Percentiles rank a stretch among this genome's conserved stretches.
Evolutionary conservation across 768 basidiomycete species (phyloP).

Genomic region (Pholiota molesta): DNA sequence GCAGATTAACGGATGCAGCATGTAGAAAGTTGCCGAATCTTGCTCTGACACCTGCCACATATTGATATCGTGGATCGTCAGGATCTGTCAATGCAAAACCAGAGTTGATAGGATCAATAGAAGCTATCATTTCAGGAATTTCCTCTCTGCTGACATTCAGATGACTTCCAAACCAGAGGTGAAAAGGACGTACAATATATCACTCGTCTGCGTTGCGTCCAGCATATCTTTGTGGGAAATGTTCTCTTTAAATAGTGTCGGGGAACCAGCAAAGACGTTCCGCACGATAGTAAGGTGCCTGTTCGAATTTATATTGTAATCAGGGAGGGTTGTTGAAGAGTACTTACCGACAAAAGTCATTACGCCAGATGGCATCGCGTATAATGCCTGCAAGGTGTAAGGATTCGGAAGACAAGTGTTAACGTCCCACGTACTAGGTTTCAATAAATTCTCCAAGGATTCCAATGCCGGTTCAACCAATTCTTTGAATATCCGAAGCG

Average conservation of each 20-base stretch:
- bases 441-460: conserved; percentile 58
- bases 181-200: conserved; percentile 61
- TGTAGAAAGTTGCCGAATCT: conserved; percentile 76
- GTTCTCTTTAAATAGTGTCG: conserved; percentile 61
- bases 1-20: conserved; percentile 65
- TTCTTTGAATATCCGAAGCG: conserved; percentile 67
- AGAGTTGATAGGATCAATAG: conserved; percentile 59
- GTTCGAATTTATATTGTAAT: background rate
- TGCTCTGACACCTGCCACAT: conserved; percentile 54
- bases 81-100: conserved; percentile 72
- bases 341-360: conserved; percentile 80
- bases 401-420: background rate
- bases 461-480: conserved; percentile 66
- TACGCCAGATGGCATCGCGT: conserved; percentile 72
- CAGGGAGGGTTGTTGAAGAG: conserved; percentile 5
- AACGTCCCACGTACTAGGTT: conserved; percentile 40
- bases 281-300: conserved; percentile 75
- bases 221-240: conserved; percentile 52
- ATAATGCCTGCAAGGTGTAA: conserved; percentile 36
- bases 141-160: conserved; percentile 52
- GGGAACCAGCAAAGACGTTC: conserved; percentile 75
- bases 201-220: conserved; percentile 51
- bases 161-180: background rate
- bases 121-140: conserved; percentile 77
- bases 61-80: conserved; percentile 64